Evolutionary conservation across 257 asterid genomes (phyloP).

Genomic region (Coffea canephora): DNA sequence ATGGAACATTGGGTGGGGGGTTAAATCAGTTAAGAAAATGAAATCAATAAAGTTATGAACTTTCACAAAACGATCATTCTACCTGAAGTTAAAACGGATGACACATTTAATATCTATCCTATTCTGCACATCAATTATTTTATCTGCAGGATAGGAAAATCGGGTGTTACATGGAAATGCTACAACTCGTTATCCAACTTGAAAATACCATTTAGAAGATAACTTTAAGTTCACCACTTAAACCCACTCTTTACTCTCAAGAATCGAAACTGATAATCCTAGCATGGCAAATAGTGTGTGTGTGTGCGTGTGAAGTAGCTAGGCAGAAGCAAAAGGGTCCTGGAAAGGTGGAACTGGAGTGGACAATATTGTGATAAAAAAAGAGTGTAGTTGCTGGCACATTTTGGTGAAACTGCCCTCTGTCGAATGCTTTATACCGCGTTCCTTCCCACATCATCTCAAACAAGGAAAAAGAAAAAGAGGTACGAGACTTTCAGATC

Average conservation of each 20-base stretch:
- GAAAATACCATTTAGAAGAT: background rate
- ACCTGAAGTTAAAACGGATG: background rate
- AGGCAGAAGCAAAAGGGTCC: background rate
- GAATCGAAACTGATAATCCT: background rate
- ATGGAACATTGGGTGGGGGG: background rate
- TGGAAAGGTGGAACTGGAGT: background rate
- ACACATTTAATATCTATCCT: no score
- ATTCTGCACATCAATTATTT: background rate
- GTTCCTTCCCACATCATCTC: background rate
- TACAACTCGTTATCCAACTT: background rate
- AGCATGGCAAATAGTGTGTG: background rate
- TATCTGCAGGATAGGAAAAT: background rate
- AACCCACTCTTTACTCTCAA: no score
- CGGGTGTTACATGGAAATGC: background rate
- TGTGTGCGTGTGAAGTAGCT: background rate
- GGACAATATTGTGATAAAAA: background rate
- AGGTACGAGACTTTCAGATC: background rate
- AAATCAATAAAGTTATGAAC: background rate
- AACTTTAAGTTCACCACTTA: no score
- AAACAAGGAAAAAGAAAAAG: background rate
- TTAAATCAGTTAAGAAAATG: background rate
- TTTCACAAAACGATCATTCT: background rate
- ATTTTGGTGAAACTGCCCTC: background rate
- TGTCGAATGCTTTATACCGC: conserved; percentile 3
- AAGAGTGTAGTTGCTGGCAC: background rate